Percentiles rank a stretch among this genome's conserved stretches.
Evolutionary conservation across 2,329 filamentous ascomycete species (phyloP).

Genomic region (Raffaelea arxii): DNA sequence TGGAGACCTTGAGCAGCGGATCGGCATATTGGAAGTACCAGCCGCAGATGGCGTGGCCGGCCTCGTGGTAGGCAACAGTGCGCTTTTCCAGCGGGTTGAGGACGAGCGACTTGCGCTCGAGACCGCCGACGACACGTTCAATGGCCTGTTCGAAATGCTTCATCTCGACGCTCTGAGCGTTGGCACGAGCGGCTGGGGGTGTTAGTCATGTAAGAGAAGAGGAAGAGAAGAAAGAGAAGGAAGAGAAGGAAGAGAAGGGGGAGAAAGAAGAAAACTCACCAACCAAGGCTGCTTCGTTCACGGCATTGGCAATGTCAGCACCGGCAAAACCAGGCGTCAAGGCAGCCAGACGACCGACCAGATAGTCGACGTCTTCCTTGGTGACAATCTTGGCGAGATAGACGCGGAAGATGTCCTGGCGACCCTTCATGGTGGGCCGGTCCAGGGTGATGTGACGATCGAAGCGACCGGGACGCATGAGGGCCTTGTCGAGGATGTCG

Average conservation of each 20-base stretch:
- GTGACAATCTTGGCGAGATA: conserved; percentile 94
- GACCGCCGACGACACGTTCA: conserved; percentile 88
- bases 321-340: conserved; percentile 94
- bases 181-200: conserved; percentile 68
- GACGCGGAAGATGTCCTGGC: conserved; percentile 91
- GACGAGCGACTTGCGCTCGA: conserved; percentile 95
- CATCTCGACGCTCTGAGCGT: conserved; percentile 75
- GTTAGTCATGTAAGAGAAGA: background rate
- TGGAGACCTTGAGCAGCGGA: conserved; percentile 93
- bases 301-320: conserved; percentile 96
- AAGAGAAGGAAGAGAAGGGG: background rate
- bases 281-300: conserved; percentile 94
- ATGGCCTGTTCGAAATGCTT: conserved; percentile 94
- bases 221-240: background rate
- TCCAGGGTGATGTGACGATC: conserved; percentile 96
- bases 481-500: conserved; percentile 86
- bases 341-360: conserved; percentile 81
- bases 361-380: conserved; percentile 75
- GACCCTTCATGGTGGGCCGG: conserved; percentile 89
- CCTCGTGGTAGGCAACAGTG: conserved; percentile 55
- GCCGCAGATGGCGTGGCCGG: conserved; percentile 94
- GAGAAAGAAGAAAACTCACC: conserved; percentile 48
- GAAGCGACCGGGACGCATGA: conserved; percentile 95
- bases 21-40: conserved; percentile 98
- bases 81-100: conserved; percentile 85